Evolutionary conservation across 495 filamentous ascomycete species (phyloP).

Genomic region (Aspergillus steynii): DNA sequence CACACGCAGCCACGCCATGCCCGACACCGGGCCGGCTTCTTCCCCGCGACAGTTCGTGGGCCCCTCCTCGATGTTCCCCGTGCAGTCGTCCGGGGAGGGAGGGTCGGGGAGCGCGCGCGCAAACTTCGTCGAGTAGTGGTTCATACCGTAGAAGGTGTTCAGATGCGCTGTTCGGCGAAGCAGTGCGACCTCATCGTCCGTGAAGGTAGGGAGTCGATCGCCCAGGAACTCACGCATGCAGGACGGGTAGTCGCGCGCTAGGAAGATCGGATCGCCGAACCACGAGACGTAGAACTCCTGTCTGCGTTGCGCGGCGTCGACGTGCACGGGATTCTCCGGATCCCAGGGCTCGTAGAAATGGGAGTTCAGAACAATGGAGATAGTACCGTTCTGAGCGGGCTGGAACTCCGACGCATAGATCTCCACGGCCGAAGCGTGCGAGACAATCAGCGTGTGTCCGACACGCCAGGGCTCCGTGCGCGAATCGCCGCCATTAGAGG

Average conservation of each 20-base stretch:
- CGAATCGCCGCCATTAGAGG: conserved; percentile 31
- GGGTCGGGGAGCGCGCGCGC: conserved; percentile 47
- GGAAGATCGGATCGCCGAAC: conserved; percentile 68
- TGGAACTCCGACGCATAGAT: conserved; percentile 40
- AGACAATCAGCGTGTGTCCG: conserved; percentile 39
- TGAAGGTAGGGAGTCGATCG: conserved; percentile 63
- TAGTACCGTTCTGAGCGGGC: conserved; percentile 24
- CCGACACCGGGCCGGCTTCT: conserved; percentile 64
- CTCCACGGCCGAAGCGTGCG: conserved; percentile 39
- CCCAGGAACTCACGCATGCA: conserved; percentile 67
- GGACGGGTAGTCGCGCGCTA: conserved; percentile 62
- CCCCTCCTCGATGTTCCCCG: conserved; percentile 63
- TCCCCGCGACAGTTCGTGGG: conserved; percentile 61
- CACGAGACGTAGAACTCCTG: conserved; percentile 50
- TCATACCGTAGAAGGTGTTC: conserved; percentile 78
- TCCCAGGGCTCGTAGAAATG: conserved; percentile 53
- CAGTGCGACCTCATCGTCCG: conserved; percentile 55
- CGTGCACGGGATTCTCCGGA: conserved; percentile 24
- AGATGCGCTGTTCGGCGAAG: conserved; percentile 50
- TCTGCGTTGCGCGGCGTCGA: conserved; percentile 39
- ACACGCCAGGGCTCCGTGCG: conserved; percentile 44
- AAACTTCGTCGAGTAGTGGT: conserved; percentile 75
- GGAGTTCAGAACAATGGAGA: conserved; percentile 39
- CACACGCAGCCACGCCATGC: conserved; percentile 66
- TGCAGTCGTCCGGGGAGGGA: conserved; percentile 53